These are phyloP conservation scores for Aspergillus awamori DNA, from an alignment of 2,329 filamentous ascomycete species.

Conservation along the genomic window DNA sequence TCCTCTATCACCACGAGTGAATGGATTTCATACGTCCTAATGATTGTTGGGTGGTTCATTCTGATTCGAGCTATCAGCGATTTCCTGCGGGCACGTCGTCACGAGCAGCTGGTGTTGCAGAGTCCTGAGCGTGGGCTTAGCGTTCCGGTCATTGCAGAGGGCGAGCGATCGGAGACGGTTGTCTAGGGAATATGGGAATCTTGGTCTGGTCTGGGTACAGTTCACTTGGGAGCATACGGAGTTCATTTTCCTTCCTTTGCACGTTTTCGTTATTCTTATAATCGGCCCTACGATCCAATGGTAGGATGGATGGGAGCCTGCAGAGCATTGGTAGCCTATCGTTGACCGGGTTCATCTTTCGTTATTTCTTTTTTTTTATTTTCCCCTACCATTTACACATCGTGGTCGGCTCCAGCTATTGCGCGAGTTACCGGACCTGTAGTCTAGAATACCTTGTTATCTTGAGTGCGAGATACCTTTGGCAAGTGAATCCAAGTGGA, in stretches of 20 bases:
- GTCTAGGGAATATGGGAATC: constrained; percentile 52
- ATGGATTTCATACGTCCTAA: constrained; percentile 88
- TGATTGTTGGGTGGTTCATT: constrained; percentile 99
- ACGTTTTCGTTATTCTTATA: background rate
- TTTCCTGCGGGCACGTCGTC: constrained; percentile 81
- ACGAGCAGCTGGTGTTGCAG: constrained; percentile 90
- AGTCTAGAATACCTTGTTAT: constrained; percentile 7
- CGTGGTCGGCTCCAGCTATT: constrained; percentile 1
- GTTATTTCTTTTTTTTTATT: background rate
- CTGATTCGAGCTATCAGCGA: constrained; percentile 91
- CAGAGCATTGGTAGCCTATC: background rate
- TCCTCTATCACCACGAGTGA: constrained; percentile 72
- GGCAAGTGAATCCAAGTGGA: background rate
- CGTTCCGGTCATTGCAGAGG: constrained; percentile 82
- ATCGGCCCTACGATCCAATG: background rate
- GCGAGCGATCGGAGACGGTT: constrained; percentile 75
- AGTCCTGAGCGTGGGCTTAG: constrained; percentile 86
- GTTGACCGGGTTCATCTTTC: background rate
- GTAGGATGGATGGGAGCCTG: constrained; percentile 7
- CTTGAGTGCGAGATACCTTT: constrained; percentile 9
- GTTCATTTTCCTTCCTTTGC: background rate
- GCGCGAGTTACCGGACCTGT: background rate
- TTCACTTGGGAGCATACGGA: background rate
- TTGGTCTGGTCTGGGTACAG: background rate
- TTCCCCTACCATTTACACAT: constrained; percentile 1